Evolutionary conservation across 129 eudicot genomes (phyloP), one percentile per base, ranked within the genome.

Genomic region (Flaveria robusta): DNA sequence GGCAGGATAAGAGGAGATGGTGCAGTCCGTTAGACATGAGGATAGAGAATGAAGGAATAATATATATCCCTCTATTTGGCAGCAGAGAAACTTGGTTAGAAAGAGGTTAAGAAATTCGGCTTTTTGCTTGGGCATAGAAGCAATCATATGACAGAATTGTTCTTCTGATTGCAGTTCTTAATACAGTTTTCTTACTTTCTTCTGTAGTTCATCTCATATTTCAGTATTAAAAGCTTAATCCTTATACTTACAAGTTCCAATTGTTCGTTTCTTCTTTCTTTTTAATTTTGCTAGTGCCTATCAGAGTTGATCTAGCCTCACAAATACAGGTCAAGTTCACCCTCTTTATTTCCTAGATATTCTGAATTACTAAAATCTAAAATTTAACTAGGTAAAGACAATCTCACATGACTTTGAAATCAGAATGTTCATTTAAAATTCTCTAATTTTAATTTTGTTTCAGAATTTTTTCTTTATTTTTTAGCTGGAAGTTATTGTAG

Each of bases 341-440:
- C 31, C 18, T 45, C 42, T 59, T 39, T 42, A 46, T 52, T 24
- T 0, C 26, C 29, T 42, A 41, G 46, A 74, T 45, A 24, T 76
- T 34, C 41, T 64, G 7, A 3, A 49, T 18, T 75, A 46, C 14
- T 20, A 75, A n/a, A 7, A 55, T 55, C 20, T 16, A 56, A 43
- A 52, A 19, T 9, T 72, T 62, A 54, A 69, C 58, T 14, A 46
- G 46, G 59, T 45, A 43, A 8, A 68, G 62, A 71, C 16, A 46
- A 27, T 3, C 47, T 11, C 47, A 2, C 12, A 27, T 24, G 45
- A 43, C 52, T 55, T 43, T 47, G 11, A 77, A 12, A 42, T 67
- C 69, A 18, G 63, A 68, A 68, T 55, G 29, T 68, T 68, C 45
- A 50, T 52, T 55, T 42, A 52, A 67, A 34, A 68, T 13, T 55